Base-by-base conservation (phyloP, 2,329 filamentous ascomycete genomes). In the Exserohilum rostratum region DNA sequence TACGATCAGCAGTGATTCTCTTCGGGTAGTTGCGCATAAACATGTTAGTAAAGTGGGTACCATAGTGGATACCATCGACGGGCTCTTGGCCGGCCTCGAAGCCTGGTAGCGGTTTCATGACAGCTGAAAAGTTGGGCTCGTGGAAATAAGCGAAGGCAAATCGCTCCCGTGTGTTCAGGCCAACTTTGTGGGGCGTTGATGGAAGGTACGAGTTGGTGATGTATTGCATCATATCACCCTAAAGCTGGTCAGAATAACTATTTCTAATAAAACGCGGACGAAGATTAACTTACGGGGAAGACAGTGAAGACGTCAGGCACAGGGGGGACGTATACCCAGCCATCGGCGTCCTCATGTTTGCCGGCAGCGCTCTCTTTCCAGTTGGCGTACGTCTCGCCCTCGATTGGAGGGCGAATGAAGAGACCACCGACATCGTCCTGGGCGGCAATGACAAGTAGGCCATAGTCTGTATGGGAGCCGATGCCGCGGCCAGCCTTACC, bases 381-480 rank as follows among this genome's bases (percentile, higher is more conserved):
- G 61, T 83, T 82, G 39, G 77, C 76, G 20, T 75, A 76, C 1
- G 61, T 59, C 54, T 82, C 79, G 10, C 69, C 70, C 4, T 76
- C 59, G 11, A 68, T 62, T 0, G 79, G 80, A 7, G 78, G 78
- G 7, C 79, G 74, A 27, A 82, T 72, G 57, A 83, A 82, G 1
- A 83, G 72, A 69, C 80, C 80, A 39, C 80, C 80, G 45, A 83
- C 79, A 15, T 81, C 74, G 52, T 83, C 80, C 53, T 82, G 80
- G 0, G 78, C 76, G 3, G 79, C 78, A 47, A 83, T 79, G 30
- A 83, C 80, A 6, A 83, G 70, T n/a, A 83, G 67, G 0, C 80
- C 80, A 45, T 82, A 83, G 53, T 83, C 81, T 6, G 80, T 83
- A 46, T 83, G 81, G 2, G 79, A 80, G 11, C 81, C 81, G 33